These are phyloP conservation scores for Mycena indigotica DNA, from an alignment of 768 basidiomycete species.

Conservation along the genomic window DNA sequence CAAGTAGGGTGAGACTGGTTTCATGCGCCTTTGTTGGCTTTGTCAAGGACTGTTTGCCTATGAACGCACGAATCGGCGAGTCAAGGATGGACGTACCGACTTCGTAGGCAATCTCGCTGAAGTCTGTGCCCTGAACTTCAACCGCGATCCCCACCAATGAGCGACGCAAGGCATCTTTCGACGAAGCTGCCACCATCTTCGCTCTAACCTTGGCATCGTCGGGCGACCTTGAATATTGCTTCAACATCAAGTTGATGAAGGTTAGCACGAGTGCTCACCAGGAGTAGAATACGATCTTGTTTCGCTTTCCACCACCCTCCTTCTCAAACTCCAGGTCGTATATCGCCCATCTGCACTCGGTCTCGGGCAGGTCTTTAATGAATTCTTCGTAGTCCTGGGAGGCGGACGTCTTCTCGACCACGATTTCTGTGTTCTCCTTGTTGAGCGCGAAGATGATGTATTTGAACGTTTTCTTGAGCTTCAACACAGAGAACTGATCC, in stretches of 20 bases:
- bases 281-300: conserved; percentile 80
- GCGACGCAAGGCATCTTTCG: conserved; percentile 76
- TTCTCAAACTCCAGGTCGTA: conserved; percentile 88
- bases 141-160: conserved; percentile 72
- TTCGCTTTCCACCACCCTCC: conserved; percentile 70
- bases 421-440: conserved; percentile 64
- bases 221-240: conserved; percentile 66
- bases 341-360: conserved; percentile 84
- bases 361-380: conserved; percentile 68
- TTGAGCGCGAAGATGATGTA: conserved; percentile 83
- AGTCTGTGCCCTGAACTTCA: conserved; percentile 88
- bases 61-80: no score
- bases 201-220: conserved; percentile 81
- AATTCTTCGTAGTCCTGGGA: conserved; percentile 70
- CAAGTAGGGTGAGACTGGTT: conserved; percentile 18
- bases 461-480: conserved; percentile 74
- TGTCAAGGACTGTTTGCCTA: conserved; percentile 35
- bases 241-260: not conserved
- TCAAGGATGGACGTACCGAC: conserved; percentile 51
- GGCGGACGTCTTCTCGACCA: conserved; percentile 68
- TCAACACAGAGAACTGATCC: conserved; percentile 63
- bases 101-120: conserved; percentile 69
- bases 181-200: conserved; percentile 94
- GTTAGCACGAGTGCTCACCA: conserved; percentile 59
- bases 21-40: conserved; percentile 31